Evolutionary conservation across 2,329 filamentous ascomycete genomes (phyloP).

Genomic region (Monosporascus sp.): DNA sequence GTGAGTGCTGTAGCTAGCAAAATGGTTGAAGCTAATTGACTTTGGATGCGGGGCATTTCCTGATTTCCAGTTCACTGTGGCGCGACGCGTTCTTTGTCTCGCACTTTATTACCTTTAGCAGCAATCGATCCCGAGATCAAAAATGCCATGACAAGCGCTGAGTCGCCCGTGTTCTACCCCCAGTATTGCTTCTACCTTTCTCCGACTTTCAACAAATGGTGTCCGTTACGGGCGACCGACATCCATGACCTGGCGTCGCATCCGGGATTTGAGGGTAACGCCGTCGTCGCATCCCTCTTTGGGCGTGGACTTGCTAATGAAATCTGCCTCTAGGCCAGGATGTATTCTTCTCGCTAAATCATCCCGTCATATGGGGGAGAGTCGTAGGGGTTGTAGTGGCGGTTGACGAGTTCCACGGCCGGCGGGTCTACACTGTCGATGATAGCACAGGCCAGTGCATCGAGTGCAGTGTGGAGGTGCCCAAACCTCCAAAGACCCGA

Average conservation of each 20-base stretch:
- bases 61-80: not conserved
- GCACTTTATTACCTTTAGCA: not conserved
- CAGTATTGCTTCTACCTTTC: slow-evolving; percentile 60
- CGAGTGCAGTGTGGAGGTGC: slow-evolving; percentile 35
- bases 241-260: slow-evolving; percentile 43
- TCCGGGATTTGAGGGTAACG: slow-evolving; percentile 49
- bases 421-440: slow-evolving; percentile 54
- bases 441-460: slow-evolving; percentile 59
- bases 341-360: slow-evolving; percentile 64
- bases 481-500: slow-evolving; percentile 11
- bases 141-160: slow-evolving; percentile 41
- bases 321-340: slow-evolving; percentile 37
- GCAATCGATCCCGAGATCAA: slow-evolving; percentile 3
- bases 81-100: too few relatives aligned
- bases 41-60: not conserved
- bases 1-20: too few relatives aligned
- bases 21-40: not conserved
- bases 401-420: slow-evolving; percentile 44
- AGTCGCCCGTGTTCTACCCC: slow-evolving; percentile 40
- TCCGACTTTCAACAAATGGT: slow-evolving; percentile 56
- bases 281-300: not conserved
- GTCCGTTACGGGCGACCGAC: slow-evolving; percentile 47
- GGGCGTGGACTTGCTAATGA: not conserved
- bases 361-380: slow-evolving; percentile 72
- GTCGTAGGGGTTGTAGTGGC: slow-evolving; percentile 66